Conservation (phyloP, 257 asterid species). For the Echium plantagineum region DNA sequence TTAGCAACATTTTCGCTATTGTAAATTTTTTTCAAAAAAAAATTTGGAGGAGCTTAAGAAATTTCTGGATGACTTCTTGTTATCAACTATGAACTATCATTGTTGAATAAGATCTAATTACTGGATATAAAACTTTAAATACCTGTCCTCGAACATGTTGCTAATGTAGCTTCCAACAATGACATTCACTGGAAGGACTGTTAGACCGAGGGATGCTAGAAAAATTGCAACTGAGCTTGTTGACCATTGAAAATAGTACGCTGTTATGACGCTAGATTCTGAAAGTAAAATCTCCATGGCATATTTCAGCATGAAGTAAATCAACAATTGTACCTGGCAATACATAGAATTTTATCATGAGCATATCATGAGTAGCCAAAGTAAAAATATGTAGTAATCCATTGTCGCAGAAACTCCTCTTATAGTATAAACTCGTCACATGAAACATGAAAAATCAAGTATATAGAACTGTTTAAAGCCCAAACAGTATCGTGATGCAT, state of each 20-base stretch:
- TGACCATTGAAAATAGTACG: conserved; percentile 81
- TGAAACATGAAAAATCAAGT: no score
- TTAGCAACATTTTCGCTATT: no score
- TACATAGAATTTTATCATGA: background rate
- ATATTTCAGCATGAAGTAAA: conserved; percentile 95
- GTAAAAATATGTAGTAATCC: no score
- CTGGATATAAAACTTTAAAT: conserved; percentile 10
- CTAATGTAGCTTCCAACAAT: conserved; percentile 88
- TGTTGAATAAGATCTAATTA: conserved; percentile 5
- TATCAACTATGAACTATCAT: background rate
- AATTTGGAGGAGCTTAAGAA: conserved; percentile 1
- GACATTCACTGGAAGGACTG: conserved; percentile 82
- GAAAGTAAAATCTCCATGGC: conserved; percentile 95
- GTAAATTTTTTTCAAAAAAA: no score
- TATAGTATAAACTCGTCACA: no score
- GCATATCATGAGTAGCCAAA: background rate
- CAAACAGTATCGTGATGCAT: no score
- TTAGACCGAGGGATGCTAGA: conserved; percentile 85
- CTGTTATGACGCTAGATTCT: conserved; percentile 88
- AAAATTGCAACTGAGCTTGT: conserved; percentile 81
- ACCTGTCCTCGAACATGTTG: conserved; percentile 98
- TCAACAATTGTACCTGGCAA: conserved; percentile 89
- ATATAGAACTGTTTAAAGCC: no score
- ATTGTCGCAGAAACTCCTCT: no score
- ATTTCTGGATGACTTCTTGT: background rate